These are phyloP conservation scores for Xylariaceae sp. DNA, from an alignment of 2,329 filamentous ascomycete species.

Conservation along the genomic window DNA sequence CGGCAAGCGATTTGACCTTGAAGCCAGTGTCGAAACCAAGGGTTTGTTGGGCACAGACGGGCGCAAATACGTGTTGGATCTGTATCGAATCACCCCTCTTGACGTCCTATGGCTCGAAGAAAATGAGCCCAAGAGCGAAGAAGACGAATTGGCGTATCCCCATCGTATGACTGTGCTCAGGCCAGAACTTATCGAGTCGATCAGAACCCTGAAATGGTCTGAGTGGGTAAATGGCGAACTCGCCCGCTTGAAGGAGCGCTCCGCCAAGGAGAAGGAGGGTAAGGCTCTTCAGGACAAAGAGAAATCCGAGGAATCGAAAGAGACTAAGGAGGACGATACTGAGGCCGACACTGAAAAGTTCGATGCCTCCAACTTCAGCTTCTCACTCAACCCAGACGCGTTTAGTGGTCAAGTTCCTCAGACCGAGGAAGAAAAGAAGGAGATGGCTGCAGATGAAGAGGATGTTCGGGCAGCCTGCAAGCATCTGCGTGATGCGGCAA, in stretches of 20 bases:
- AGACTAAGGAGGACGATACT: constrained; percentile 27
- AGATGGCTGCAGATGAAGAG: constrained; percentile 78
- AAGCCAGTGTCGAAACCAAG: constrained; percentile 96
- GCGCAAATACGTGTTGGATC: constrained; percentile 92
- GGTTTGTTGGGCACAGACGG: constrained; percentile 95
- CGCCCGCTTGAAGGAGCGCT: constrained; percentile 44
- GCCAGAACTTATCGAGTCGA: constrained; percentile 82
- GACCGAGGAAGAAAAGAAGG: constrained; percentile 82
- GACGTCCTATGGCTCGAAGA: constrained; percentile 91
- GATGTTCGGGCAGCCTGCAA: constrained; percentile 81
- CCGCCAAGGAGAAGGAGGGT: constrained; percentile 25
- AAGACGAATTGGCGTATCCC: constrained; percentile 61
- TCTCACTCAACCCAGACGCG: constrained; percentile 89
- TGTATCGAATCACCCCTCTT: constrained; percentile 90
- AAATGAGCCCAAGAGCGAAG: constrained; percentile 43
- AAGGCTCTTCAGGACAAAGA: constrained; percentile 4
- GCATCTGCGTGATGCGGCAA: constrained; percentile 69
- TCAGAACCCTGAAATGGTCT: constrained; percentile 79
- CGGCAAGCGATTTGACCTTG: constrained; percentile 80
- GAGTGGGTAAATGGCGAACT: constrained; percentile 83
- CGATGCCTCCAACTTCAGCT: constrained; percentile 81
- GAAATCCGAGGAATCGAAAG: constrained; percentile 12
- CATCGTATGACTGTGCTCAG: constrained; percentile 95
- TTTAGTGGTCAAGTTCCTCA: constrained; percentile 91
- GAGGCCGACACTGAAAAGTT: constrained; percentile 61